Evolutionary conservation across 2,329 filamentous ascomycete species (phyloP), one percentile per base, ranked within the genome.

Genomic region (Fusarium mexicanum): DNA sequence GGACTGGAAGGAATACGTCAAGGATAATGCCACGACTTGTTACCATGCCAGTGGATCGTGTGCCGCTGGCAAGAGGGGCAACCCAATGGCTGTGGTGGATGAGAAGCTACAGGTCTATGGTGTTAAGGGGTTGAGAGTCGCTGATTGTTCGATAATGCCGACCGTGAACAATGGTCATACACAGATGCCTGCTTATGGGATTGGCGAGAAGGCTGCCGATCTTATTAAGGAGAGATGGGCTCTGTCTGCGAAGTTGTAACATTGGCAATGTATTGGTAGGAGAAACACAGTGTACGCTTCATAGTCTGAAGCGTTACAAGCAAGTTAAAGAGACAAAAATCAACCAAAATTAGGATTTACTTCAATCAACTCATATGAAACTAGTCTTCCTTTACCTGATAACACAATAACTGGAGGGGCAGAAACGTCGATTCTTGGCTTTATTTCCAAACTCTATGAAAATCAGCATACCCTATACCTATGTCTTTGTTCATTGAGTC

Each of bases 11-110:
- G 84, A 85, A 2, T 87, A 87, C 74, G 87, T 91, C 11, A 87
- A 85, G 75, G 81, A 91, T 38, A 84, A 90, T 77, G 89, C 88
- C n/a, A 90, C 88, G 6, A 91, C 89, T 31, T 90, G 89, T 35
- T 78, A 76, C 48, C 77, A 79, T 48, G 73, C 78, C 9, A 69
- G 71, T n/a, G 77, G 77, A 20, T 82, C 81, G 8, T 81, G 79
- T 60, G 75, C 76, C 8, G 83, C 83, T 77, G 82, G 82, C 12
- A 81, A 75, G 50, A 61, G 58, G 3, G 83, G 82, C 17, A 88
- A 92, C 75, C 80, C 83, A 5, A 86, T 85, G 76, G 86, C 87
- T 16, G 88, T 91, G 0, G 81, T 91, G 0, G 87, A 90, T 71
- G 80, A 85, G 68, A 85, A 86, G 58, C 82, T 90, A n/a, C 80